These are phyloP conservation scores for Nicotiana otophora DNA, from an alignment of 257 asterid genomes.

Conservation along the genomic window DNA sequence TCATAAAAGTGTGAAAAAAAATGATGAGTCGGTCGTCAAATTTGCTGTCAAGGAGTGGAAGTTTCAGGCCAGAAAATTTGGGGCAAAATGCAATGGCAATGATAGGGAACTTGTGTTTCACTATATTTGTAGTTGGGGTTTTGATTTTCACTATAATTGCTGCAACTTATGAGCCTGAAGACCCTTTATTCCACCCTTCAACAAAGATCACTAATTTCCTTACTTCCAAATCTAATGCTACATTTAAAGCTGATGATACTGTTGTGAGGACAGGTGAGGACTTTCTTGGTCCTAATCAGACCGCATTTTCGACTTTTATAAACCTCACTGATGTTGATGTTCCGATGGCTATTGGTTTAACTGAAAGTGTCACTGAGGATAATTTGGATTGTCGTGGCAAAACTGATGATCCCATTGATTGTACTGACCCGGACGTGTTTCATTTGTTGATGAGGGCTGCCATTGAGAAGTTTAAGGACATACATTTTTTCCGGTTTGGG, in stretches of 20 bases:
- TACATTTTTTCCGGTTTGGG: constrained; percentile 68
- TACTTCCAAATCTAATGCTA: constrained; percentile 73
- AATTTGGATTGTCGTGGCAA: constrained; percentile 37
- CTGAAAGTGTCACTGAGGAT: background rate
- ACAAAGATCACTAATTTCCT: constrained; percentile 65
- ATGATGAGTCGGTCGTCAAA: constrained; percentile 46
- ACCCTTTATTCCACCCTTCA: constrained; percentile 77
- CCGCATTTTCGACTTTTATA: constrained; percentile 56
- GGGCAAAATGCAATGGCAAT: constrained; percentile 63
- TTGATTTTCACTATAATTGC: constrained; percentile 61
- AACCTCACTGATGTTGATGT: constrained; percentile 78
- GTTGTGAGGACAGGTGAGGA: constrained; percentile 95
- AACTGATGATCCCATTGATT: constrained; percentile 53
- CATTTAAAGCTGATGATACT: constrained; percentile 63
- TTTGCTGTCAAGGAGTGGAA: constrained; percentile 36
- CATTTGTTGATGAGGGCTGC: constrained; percentile 73
- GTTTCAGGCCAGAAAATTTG: constrained; percentile 62
- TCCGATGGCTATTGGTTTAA: constrained; percentile 7
- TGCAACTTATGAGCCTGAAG: constrained; percentile 50
- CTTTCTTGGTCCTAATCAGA: constrained; percentile 67
- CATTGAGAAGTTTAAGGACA: constrained; percentile 60
- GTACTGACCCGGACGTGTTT: constrained; percentile 74
- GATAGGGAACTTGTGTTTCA: constrained; percentile 58
- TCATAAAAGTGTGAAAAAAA: constrained; percentile 12
- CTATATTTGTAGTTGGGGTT: constrained; percentile 49